phyloP scores from a whole-genome alignment of 2,329 filamentous ascomycete species.

The Calonectria crousiana region DNA sequence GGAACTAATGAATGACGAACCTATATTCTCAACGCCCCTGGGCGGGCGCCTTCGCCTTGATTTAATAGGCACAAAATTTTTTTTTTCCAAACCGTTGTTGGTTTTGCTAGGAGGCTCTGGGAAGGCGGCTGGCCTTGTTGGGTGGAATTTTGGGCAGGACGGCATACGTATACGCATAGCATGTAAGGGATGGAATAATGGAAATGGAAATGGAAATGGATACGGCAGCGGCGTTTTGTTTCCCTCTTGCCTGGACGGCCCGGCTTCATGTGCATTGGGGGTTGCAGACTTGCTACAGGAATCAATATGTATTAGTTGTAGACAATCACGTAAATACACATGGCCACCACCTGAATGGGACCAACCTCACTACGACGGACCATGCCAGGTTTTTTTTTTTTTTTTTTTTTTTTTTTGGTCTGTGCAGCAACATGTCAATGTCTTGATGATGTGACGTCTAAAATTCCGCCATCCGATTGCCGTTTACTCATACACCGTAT shows the following conservation, averaged over 20 bases:
- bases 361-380: neutral
- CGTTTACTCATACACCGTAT: constrained; percentile 51
- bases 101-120: neutral
- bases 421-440: constrained; percentile 36
- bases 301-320: constrained; percentile 31
- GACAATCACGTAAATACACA: constrained; percentile 32
- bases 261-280: constrained; percentile 21
- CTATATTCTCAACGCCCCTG: constrained; percentile 24
- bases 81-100: neutral
- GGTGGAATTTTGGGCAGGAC: constrained; percentile 4
- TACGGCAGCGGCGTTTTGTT: constrained; percentile 36
- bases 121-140: constrained; percentile 6
- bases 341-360: neutral
- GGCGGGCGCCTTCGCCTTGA: constrained; percentile 7
- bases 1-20: constrained; percentile 25
- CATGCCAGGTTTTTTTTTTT: neutral
- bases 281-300: constrained; percentile 15
- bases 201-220: constrained; percentile 23
- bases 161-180: constrained; percentile 18
- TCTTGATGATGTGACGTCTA: constrained; percentile 40
- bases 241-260: constrained; percentile 17
- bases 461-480: constrained; percentile 40
- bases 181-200: constrained; percentile 28
- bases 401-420: neutral
- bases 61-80: neutral